Conservation (phyloP, 176 grass and related monocot species). For the Calamus simplicifolius region DNA sequence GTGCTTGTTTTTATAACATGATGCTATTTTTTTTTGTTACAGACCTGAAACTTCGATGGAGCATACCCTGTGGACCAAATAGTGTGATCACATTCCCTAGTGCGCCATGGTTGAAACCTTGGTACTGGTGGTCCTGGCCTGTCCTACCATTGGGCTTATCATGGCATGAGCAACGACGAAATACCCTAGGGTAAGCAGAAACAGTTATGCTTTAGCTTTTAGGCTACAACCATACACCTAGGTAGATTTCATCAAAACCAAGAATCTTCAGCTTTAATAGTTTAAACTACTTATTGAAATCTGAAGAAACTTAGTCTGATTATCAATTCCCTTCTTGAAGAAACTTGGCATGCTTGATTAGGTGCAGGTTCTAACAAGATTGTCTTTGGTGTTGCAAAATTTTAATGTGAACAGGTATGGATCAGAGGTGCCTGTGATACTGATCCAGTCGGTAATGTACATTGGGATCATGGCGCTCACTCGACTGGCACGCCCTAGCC, state of each 20-base stretch:
- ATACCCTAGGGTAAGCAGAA: slow-evolving; percentile 72
- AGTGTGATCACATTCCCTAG: slow-evolving; percentile 96
- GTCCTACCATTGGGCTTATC: slow-evolving; percentile 83
- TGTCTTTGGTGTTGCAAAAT: background rate
- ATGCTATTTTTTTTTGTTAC: slow-evolving; percentile 9
- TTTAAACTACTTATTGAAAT: no score
- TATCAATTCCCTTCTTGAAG: no score
- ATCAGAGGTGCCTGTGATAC: slow-evolving; percentile 63
- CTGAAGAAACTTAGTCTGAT: no score
- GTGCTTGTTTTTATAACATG: no score
- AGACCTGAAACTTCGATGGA: slow-evolving; percentile 94
- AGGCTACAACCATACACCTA: no score
- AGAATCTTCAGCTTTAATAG: no score
- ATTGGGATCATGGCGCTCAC: slow-evolving; percentile 48
- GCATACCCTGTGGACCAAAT: slow-evolving; percentile 89
- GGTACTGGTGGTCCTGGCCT: slow-evolving; percentile 99
- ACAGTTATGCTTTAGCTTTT: background rate
- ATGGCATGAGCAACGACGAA: slow-evolving; percentile 88
- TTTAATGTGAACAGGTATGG: slow-evolving; percentile 44
- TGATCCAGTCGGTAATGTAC: slow-evolving; percentile 65
- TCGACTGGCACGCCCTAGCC: slow-evolving; percentile 53
- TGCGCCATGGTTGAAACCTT: slow-evolving; percentile 93
- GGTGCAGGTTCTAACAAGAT: no score
- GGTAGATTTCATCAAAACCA: no score
- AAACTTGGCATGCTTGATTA: no score